Conservation (phyloP, 768 basidiomycete species). For the Auriscalpium microsporum region DNA sequence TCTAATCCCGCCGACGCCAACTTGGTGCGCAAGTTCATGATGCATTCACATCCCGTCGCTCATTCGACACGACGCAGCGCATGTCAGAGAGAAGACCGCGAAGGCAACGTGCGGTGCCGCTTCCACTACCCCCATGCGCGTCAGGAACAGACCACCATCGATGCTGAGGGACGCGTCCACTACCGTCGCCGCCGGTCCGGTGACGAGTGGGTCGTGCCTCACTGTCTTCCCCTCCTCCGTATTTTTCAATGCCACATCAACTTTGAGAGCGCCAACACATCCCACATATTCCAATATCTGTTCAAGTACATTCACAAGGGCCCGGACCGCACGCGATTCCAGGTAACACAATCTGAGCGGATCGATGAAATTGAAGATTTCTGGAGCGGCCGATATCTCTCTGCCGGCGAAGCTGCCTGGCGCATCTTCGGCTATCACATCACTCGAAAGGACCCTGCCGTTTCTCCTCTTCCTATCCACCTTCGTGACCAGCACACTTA, state of each 20-base stretch:
- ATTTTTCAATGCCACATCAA: slow-evolving; percentile 43
- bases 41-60: slow-evolving; percentile 39
- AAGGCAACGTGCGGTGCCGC: slow-evolving; percentile 31
- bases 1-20: slow-evolving; percentile 29
- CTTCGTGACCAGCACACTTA: too few species aligned
- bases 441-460: too few species aligned
- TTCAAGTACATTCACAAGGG: slow-evolving; percentile 47
- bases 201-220: slow-evolving; percentile 37
- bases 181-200: slow-evolving; percentile 19
- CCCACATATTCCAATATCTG: slow-evolving; percentile 36
- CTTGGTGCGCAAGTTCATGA: slow-evolving; percentile 33
- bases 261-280: slow-evolving; percentile 31
- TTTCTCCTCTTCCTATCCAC: too few species aligned
- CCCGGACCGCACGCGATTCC: slow-evolving; percentile 29
- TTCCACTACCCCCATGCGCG: slow-evolving; percentile 38
- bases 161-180: slow-evolving; percentile 25
- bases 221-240: slow-evolving; percentile 26
- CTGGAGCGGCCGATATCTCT: too few species aligned
- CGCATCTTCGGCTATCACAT: too few species aligned
- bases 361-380: too few species aligned
- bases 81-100: slow-evolving; percentile 32
- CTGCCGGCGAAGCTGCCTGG: too few species aligned
- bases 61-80: slow-evolving; percentile 30
- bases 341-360: slow-evolving; percentile 25
- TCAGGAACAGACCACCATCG: slow-evolving; percentile 24